These are phyloP conservation scores for Beauveria rudraprayagi DNA, from an alignment of 2,329 filamentous ascomycete species.

Conservation along the genomic window DNA sequence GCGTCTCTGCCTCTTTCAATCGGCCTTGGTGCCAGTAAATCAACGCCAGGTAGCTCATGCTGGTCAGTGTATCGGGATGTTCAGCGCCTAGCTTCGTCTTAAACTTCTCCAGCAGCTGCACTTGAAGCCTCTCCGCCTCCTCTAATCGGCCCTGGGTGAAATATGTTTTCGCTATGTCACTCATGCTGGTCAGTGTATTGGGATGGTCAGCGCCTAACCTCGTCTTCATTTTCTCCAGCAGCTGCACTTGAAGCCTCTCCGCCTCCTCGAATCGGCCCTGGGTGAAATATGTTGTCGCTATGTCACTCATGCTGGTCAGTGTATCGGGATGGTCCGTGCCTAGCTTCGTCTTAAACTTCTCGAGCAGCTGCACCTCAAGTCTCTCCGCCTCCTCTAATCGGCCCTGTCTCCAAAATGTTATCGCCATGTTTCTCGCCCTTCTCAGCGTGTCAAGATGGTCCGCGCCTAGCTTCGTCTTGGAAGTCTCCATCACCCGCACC, in stretches of 20 bases:
- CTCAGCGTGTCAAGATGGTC: too few relatives aligned
- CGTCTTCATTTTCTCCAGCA: background rate
- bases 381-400: background rate
- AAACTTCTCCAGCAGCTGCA: too few relatives aligned
- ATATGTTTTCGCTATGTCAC: conserved; percentile 5
- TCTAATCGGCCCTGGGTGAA: background rate
- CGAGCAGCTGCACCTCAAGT: background rate
- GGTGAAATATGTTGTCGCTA: background rate
- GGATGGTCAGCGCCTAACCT: conserved; percentile 11
- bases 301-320: background rate
- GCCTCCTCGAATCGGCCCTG: background rate
- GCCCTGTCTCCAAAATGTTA: too few relatives aligned
- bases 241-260: conserved; percentile 10
- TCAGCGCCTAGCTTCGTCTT: background rate
- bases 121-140: background rate
- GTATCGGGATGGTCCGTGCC: background rate
- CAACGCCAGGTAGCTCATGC: background rate
- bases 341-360: background rate
- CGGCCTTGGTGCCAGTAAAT: background rate
- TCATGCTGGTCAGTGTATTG: conserved; percentile 14
- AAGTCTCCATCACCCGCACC: too few relatives aligned
- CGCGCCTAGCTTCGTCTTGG: too few relatives aligned
- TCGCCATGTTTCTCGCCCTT: fast-evolving
- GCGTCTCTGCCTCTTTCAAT: background rate
- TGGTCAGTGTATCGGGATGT: conserved; percentile 7